Conservation (phyloP, 179 eudicot species). For the Carnegiea gigantea region DNA sequence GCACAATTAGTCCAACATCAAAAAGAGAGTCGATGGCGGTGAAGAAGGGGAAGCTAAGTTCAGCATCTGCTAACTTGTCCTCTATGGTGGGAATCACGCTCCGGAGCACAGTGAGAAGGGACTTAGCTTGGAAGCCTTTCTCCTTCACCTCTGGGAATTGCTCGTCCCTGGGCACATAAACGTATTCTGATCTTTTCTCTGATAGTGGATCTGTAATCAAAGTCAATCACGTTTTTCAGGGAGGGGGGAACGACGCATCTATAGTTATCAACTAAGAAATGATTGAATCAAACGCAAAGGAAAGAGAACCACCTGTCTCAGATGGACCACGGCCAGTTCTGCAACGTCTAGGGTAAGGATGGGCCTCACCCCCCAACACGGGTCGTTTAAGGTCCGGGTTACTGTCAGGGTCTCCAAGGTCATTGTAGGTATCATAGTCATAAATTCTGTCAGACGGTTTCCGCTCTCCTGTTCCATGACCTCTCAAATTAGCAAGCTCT, state of each 20-base stretch:
- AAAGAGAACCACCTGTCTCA: conserved; percentile 37
- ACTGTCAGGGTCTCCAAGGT: conserved; percentile 63
- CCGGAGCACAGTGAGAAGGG: conserved; percentile 49
- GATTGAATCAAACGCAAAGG: neutral
- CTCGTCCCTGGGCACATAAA: conserved; percentile 84
- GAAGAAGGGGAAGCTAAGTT: conserved; percentile 58
- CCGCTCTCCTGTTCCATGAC: conserved; percentile 60
- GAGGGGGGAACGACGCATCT: too few relatives aligned
- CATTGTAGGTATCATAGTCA: conserved; percentile 87
- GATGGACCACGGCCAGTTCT: conserved; percentile 61
- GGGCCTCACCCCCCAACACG: conserved; percentile 57
- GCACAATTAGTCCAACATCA: conserved; percentile 49
- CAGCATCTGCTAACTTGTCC: conserved; percentile 31
- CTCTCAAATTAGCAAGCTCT: conserved; percentile 45
- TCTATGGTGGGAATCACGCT: conserved; percentile 60
- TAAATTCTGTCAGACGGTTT: conserved; percentile 61
- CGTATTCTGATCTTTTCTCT: conserved; percentile 39
- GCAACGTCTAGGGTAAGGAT: conserved; percentile 83
- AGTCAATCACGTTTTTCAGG: too few relatives aligned
- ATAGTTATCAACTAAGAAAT: neutral
- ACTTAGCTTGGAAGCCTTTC: conserved; percentile 51
- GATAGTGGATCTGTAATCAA: conserved; percentile 46
- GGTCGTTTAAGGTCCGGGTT: conserved; percentile 46
- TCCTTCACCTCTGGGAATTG: conserved; percentile 61
- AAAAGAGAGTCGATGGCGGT: conserved; percentile 51